A percentile compares a stretch with the other conserved stretches of the same genome.
Evolutionary conservation across 2,329 filamentous ascomycete species (phyloP).

Genomic region (Cadophora sp.): DNA sequence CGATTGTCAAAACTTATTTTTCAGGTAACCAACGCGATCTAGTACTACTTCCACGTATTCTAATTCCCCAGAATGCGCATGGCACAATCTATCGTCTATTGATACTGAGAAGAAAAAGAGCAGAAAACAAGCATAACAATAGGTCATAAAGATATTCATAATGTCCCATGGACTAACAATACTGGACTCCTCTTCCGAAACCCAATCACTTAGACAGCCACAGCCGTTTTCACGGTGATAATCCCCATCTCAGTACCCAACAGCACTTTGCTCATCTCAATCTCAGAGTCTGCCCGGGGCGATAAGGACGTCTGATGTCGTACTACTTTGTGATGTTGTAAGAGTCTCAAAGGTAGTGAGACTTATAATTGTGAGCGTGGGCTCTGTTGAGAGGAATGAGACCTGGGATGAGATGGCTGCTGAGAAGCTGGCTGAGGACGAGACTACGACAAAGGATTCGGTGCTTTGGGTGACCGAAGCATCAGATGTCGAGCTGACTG

Average conservation of each 20-base stretch:
- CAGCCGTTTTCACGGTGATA: too few relatives aligned
- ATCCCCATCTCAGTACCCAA: background rate
- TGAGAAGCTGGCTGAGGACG: background rate
- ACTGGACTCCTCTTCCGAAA: background rate
- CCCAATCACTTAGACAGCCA: background rate
- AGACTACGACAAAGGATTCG: background rate
- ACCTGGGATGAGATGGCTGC: background rate
- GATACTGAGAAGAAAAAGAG: background rate
- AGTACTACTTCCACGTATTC: background rate
- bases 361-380: slow-evolving; percentile 3
- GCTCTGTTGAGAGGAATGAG: background rate
- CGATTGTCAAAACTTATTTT: too few relatives aligned
- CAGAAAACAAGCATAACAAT: background rate
- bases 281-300: background rate
- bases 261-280: background rate
- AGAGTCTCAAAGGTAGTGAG: slow-evolving; percentile 15
- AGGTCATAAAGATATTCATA: slow-evolving; percentile 5
- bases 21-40: background rate
- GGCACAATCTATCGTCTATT: background rate
- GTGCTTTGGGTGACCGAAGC: background rate
- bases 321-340: background rate
- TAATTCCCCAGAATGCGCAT: background rate
- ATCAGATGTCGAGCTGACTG: background rate
- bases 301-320: background rate
- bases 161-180: background rate